phyloP scores from a whole-genome alignment of 805 yeast genomes.

The Wickerhamiella nectarea region DNA sequence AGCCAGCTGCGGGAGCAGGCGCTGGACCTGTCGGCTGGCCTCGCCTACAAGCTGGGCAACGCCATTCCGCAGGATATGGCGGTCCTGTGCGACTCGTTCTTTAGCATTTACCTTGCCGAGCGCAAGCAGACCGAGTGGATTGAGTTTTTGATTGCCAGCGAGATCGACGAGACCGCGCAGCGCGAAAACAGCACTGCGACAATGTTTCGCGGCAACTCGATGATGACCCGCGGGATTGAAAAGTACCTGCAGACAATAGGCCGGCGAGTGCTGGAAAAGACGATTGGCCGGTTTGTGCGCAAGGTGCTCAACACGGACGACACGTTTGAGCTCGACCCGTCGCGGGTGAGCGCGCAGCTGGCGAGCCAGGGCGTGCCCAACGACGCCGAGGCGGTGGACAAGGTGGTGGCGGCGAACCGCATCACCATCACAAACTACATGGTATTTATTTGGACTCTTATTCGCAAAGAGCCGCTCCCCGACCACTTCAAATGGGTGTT shows the following conservation, averaged over 20 bases:
- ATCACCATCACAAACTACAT: slow-evolving; percentile 34
- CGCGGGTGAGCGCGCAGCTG: slow-evolving; percentile 23
- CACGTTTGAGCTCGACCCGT: slow-evolving; percentile 72
- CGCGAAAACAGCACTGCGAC: slow-evolving; percentile 23
- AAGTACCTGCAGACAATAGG: slow-evolving; percentile 65
- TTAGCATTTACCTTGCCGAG: slow-evolving; percentile 63
- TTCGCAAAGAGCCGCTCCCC: slow-evolving; percentile 17
- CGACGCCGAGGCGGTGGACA: slow-evolving; percentile 28
- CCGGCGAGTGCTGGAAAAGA: slow-evolving; percentile 57
- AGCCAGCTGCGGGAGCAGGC: slow-evolving; percentile 50
- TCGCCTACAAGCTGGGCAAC: slow-evolving; percentile 31
- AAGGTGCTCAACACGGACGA: slow-evolving; percentile 37
- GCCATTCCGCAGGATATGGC: slow-evolving; percentile 9
- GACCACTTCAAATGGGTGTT: slow-evolving; percentile 17
- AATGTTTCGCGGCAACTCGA: slow-evolving; percentile 71
- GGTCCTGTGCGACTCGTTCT: slow-evolving; percentile 29
- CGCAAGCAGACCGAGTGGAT: slow-evolving; percentile 64
- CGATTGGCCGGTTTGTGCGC: slow-evolving; percentile 56
- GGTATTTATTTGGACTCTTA: slow-evolving; percentile 17
- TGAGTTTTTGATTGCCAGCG: slow-evolving; percentile 50
- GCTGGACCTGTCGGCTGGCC: slow-evolving; percentile 30
- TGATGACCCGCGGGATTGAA: slow-evolving; percentile 72
- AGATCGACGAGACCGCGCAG: slow-evolving; percentile 29
- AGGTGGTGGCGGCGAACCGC: slow-evolving; percentile 36
- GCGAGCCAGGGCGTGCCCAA: slow-evolving; percentile 23